Base-by-base conservation (phyloP, 1,284 basidiomycete species). In the Boletus sp. region DNA sequence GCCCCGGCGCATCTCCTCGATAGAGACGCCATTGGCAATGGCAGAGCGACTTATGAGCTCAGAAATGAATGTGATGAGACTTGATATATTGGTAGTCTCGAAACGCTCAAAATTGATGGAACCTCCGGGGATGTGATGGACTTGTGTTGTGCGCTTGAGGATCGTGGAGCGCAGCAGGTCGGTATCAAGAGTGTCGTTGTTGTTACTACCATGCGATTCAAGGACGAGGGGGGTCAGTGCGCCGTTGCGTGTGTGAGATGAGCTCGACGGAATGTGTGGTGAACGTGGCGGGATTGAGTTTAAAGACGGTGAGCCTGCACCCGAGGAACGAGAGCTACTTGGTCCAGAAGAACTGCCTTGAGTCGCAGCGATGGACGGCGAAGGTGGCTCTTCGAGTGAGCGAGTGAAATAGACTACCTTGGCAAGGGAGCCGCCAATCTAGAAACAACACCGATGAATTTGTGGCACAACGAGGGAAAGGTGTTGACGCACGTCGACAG, bases 341-440 rank as follows among this genome's bases (percentile, higher is more conserved):
- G 65, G 66, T 9, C 68, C 66, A 51, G 56, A 52, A n/a, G 71
- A 74, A 30, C 76, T 79, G 13, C 80, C 82, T 39, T 66, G 68
- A 16, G 82, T 82, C 2, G 82, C 81, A 52, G 65, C 72, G 44
- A 81, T 66, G 16, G 82, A 83, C 16, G 85, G 82, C 7, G 85
- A 84, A 34, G 78, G 74, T 22, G 85, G 83, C 4, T 84, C 86
- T 46, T 90, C 84, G 8, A 86, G 82, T 14, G 91, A 93, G 35
- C 94, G 86, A 45, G 93, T 96, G 69, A 99, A 99, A 73, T 98
- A 99, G 59, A 98, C 92, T 48, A 99, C 91, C 70, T 99, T 99
- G 52, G 95, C 95, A 12, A 99, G 75, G 5, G 94, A 98, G 29
- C 95, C 95, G 32, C 96, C 95, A 61, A 99, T 88, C 93, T 96